Base-by-base conservation (phyloP, 345 rosid species). In the Anastatica hierochuntica region DNA sequence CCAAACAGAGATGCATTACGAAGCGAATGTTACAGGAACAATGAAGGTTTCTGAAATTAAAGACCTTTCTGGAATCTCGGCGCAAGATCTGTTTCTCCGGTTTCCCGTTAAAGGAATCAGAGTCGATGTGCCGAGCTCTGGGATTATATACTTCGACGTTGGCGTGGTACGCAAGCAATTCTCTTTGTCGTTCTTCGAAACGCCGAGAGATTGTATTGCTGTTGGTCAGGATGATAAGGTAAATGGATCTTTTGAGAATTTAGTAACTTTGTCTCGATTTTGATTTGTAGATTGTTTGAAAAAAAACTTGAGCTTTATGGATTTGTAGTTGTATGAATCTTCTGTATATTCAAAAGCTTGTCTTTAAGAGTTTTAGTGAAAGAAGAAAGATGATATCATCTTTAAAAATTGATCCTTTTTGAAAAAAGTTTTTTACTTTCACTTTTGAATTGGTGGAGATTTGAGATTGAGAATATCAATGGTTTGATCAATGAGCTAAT, bases 11-110 rank as follows among this genome's bases (percentile, higher is more conserved):
- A 64, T 90, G 62, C 96, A 80, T 62, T 90, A 82, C 70, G 92
- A 86, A 12, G 62, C 43, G 38, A 79, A 70, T 54, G 76, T 90
- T 2, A 69, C 94, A 1, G 97, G 97, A 11, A 75, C 70, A 2
- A 58, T 90, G 46, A 69, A 75, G 52, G 82, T 70, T 58, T 94
- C 82, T 4, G 75, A 76, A 80, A 86, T 90, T 71, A 68, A 61
- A 2, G 68, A 71, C 0, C 64, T 90, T 34, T 80, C 90, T 0
- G 97, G 97, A 20, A 63, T 90, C 33, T 67, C 79, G 7, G 88
- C 96, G 1, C 87, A 86, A 53, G 97, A 90, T 47, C 59, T 90
- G 10, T 90, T 86, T 55, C 71, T 90, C 47, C 86, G 97, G 97
- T 84, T 90, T 68, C 89, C 82, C 13, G 95, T 90, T 5, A 82